Evolutionary conservation across 2,329 filamentous ascomycete genomes (phyloP), one percentile per base, ranked within the genome.

Genomic region (Rhynchosporium graminicola): DNA sequence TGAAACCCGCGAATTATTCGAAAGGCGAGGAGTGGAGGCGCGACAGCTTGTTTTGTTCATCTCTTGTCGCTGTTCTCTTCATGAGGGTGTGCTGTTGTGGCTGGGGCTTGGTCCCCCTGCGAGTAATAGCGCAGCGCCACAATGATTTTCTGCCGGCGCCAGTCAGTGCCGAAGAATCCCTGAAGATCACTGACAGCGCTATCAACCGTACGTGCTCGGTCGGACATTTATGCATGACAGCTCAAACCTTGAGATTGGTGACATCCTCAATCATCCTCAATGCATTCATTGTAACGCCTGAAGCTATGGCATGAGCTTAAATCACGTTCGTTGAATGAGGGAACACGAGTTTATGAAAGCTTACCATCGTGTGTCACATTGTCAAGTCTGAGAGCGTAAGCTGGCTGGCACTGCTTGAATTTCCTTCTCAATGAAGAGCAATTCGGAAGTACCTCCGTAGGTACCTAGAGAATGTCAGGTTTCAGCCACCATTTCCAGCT

Each of bases 101-200:
- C 33, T 42, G 38, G 40, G 50, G 33, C 51, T 40, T 40, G 33
- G 51, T 33, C n/a, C 36, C 36, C 51, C 43, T 33, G 54, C 40
- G n/a, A 3, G 3, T 20, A 26, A 5, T 5, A 5, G 6, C 9
- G 10, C 43, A 28, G 43, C 43, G 54, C 54, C 54, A 45, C 54
- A 46, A 57, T 33, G 54, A 57, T 57, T 40, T 57, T 12, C 40
- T 54, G 51, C 51, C 54, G 54, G 54, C 54, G 42, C 38, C 40
- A 45, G 54, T 57, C 54, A 54, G 40, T 57, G 54, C 54, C 8
- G 33, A 57, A 43, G 31, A 13, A 57, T 46, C 38, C 54, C 52
- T 55, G 40, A 20, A 20, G 13, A 43, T 55, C 52, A 15, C 52
- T 56, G 52, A 45, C 36, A 56, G 40, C 52, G 40, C 54, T 57